A percentile compares a stretch with the other conserved stretches of the same genome.
Conservation (phyloP, 352 stramenopile genomes). For the Globisporangium carolinianum region DNA sequence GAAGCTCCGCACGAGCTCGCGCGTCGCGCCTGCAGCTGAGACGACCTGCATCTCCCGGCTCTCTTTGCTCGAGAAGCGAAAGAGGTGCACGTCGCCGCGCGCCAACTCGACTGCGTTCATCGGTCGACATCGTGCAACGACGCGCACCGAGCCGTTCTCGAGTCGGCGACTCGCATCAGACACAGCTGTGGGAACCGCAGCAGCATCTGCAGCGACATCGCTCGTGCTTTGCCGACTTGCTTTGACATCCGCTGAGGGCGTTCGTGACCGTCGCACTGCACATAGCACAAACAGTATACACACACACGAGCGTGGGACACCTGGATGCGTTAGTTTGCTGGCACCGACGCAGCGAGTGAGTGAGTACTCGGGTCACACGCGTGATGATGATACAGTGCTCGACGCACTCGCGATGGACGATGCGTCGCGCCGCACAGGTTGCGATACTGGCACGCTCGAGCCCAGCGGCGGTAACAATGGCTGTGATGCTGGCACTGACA, state of each 20-base stretch:
- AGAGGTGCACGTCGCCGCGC: conserved; percentile 40
- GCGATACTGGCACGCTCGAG: no score
- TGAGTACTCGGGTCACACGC: no score
- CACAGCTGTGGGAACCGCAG: neutral
- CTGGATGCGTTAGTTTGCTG: no score
- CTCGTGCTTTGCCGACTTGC: neutral
- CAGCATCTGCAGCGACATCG: neutral
- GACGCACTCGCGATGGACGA: no score
- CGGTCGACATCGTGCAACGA: conserved; percentile 56
- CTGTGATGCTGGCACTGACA: no score
- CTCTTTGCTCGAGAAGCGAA: conserved; percentile 48
- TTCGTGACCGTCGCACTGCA: conserved; percentile 7
- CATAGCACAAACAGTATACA: no score
- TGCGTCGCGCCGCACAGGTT: no score
- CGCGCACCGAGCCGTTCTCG: conserved; percentile 31
- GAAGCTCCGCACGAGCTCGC: conserved; percentile 71
- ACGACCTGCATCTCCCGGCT: conserved; percentile 47
- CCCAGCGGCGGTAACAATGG: no score
- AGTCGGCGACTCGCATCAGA: conserved; percentile 3
- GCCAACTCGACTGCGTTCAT: conserved; percentile 44
- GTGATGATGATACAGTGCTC: no score
- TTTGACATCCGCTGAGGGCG: neutral
- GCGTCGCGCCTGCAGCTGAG: conserved; percentile 24
- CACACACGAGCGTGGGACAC: no score
- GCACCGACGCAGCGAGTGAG: no score